These are phyloP conservation scores for Lathyrus oleraceus DNA, from an alignment of 306 rosid species.

Conservation along the genomic window DNA sequence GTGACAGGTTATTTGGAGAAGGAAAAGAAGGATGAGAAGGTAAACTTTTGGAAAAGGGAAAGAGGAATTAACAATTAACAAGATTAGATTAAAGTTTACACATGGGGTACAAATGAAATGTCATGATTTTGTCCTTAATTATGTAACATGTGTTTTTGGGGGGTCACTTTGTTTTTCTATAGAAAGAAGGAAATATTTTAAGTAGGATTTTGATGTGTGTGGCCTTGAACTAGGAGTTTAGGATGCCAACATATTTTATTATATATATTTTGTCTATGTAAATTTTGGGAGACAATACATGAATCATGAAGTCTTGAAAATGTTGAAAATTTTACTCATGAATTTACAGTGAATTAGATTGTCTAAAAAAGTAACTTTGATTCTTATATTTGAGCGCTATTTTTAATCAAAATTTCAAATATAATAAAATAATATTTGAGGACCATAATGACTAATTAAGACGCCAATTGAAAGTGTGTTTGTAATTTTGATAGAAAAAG, in stretches of 20 bases:
- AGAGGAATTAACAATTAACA: constrained; percentile 34
- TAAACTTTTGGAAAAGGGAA: constrained; percentile 36
- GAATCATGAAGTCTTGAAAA: too few relatives aligned
- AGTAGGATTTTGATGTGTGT: constrained; percentile 32
- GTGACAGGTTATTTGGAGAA: constrained; percentile 36
- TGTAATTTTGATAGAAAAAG: too few relatives aligned
- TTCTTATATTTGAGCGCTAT: too few relatives aligned
- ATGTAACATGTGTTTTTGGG: constrained; percentile 39
- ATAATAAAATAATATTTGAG: too few relatives aligned
- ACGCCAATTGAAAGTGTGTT: too few relatives aligned
- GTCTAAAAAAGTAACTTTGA: too few relatives aligned
- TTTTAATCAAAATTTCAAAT: too few relatives aligned
- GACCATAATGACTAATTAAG: too few relatives aligned
- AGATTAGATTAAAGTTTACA: constrained; percentile 35
- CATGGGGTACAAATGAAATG: constrained; percentile 37
- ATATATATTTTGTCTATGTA: constrained; percentile 32
- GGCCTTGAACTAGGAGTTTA: constrained; percentile 27
- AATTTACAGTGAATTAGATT: too few relatives aligned
- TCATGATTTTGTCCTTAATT: constrained; percentile 43
- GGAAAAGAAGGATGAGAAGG: constrained; percentile 35
- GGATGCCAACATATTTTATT: constrained; percentile 28
- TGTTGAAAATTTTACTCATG: too few relatives aligned
- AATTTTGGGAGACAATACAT: constrained; percentile 27
- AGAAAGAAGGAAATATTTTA: constrained; percentile 12
- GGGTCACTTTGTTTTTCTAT: constrained; percentile 21